These are phyloP conservation scores for Scedosporium dehoogii DNA, from an alignment of 2,329 filamentous ascomycete species.

Conservation along the genomic window DNA sequence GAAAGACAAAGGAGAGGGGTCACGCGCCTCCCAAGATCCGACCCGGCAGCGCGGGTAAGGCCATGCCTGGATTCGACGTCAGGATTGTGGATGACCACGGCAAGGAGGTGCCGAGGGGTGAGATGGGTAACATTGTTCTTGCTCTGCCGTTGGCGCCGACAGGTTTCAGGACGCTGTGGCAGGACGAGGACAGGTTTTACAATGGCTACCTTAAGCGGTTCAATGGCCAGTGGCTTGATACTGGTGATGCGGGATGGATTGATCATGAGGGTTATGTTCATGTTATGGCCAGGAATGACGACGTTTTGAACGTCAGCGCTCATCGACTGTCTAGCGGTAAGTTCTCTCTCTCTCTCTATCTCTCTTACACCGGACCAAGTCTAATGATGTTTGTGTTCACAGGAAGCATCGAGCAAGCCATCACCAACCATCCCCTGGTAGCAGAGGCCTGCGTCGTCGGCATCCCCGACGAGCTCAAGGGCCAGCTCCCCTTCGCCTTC, in stretches of 20 bases:
- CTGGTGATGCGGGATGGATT: conserved; percentile 81
- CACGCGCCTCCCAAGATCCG: conserved; percentile 43
- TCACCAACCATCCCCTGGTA: conserved; percentile 68
- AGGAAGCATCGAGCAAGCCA: conserved; percentile 85
- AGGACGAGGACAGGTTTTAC: conserved; percentile 79
- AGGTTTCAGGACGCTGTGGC: conserved; percentile 76
- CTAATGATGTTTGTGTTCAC: conserved; percentile 10
- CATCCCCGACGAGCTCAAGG: conserved; percentile 78
- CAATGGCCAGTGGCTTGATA: conserved; percentile 74
- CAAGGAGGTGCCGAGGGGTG: conserved; percentile 56
- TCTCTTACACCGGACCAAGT: neutral
- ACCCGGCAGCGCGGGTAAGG: conserved; percentile 80
- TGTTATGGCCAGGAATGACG: conserved; percentile 61
- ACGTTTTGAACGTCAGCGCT: conserved; percentile 92
- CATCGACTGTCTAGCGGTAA: conserved; percentile 80
- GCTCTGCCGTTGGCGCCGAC: conserved; percentile 75
- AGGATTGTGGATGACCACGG: conserved; percentile 75
- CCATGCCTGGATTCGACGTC: conserved; percentile 87
- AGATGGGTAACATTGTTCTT: conserved; percentile 88
- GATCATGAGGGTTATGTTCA: conserved; percentile 61
- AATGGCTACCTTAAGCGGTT: conserved; percentile 78
- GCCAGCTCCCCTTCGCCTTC: conserved; percentile 86
- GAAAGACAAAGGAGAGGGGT: conserved; percentile 29
- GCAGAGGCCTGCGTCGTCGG: conserved; percentile 81
- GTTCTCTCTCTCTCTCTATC: conserved; percentile 14